Base-by-base conservation (phyloP, 345 rosid species). In the Aquilaria malaccensis region DNA sequence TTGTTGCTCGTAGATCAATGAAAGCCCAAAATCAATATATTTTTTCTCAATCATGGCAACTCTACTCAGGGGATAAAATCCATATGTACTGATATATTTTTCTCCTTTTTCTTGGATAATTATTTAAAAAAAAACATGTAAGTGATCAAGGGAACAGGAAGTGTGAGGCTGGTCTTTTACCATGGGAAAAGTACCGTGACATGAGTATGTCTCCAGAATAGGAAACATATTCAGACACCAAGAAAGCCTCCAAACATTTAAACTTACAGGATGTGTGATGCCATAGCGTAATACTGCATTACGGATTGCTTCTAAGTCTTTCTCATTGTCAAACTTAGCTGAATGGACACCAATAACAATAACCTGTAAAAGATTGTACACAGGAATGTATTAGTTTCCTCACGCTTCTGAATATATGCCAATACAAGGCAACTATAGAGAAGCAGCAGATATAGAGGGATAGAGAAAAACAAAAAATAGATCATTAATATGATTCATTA, bases 311-410 rank as follows among this genome's bases (percentile, higher is more conserved):
- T 85, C 98, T 70, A 84, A 74, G 78, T 93, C 98, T 73, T 89
- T 93, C 77, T 89, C 98, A 72, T 93, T 93, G 76, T 89, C 98
- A 4, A 93, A 93, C 80, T 93, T 93, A 14, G 97, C 97, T 13
- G 98, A 89, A 78, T 89, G 98, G 43, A 93, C 98, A 71, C 98
- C 98, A 43, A 93, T 85, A 72, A 93, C 98, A 10, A 88, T 73
- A 69, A 93, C 84, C 98, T 93, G 82, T 62, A 56, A 56, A 61
- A 54, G 68, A 59, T 60, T 45, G 49, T 30, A 52, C 10, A 62
- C 13, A 67, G 46, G 15, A 52, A 46, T 13, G 12, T 50, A 49
- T 49, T 60, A 68, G 33, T 30, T 30, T 56, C 10, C 47, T 31
- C 7, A 45, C 47, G 13, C 56, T 37, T 37, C 43, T 37, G 43